phyloP scores from a whole-genome alignment of 495 filamentous ascomycete genomes.

The Aspergillus homomorphus region DNA sequence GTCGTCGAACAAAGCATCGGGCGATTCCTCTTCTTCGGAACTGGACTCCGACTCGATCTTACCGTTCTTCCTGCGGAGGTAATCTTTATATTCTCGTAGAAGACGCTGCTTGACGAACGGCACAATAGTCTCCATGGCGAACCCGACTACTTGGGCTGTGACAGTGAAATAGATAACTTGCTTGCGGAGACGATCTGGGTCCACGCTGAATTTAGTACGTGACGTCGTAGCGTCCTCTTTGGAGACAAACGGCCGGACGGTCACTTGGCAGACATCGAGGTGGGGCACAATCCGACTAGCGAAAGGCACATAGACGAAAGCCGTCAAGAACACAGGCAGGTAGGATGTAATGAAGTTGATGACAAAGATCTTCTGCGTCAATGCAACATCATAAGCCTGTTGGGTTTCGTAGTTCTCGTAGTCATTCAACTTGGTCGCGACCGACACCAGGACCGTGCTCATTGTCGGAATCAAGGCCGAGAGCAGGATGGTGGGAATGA shows the following conservation, averaged over 20 bases:
- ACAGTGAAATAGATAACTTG: slow-evolving; percentile 98
- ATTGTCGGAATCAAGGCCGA: slow-evolving; percentile 79
- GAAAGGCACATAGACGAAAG: slow-evolving; percentile 96
- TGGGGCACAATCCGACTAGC: slow-evolving; percentile 83
- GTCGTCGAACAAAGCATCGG: slow-evolving; percentile 40
- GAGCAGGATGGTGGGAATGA: slow-evolving; percentile 82
- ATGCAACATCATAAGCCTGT: slow-evolving; percentile 70
- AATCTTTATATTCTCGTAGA: slow-evolving; percentile 69
- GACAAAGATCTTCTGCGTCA: slow-evolving; percentile 89
- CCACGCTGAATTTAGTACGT: slow-evolving; percentile 68
- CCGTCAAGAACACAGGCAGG: slow-evolving; percentile 84
- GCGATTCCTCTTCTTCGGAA: slow-evolving; percentile 25
- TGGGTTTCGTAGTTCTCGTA: slow-evolving; percentile 90
- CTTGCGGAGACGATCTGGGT: slow-evolving; percentile 78
- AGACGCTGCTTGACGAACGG: slow-evolving; percentile 76
- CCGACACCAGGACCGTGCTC: slow-evolving; percentile 66
- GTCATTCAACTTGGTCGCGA: slow-evolving; percentile 78
- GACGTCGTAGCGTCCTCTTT: slow-evolving; percentile 62
- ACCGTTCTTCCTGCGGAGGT: slow-evolving; percentile 32
- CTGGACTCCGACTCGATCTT: slow-evolving; percentile 21
- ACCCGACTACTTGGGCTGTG: slow-evolving; percentile 87
- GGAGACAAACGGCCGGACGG: slow-evolving; percentile 69
- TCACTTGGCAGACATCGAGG: slow-evolving; percentile 79
- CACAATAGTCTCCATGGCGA: slow-evolving; percentile 81
- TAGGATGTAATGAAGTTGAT: slow-evolving; percentile 98